Percentiles rank a stretch among this genome's conserved stretches.
These are phyloP conservation scores for Phialophora chinensis DNA, from an alignment of 2,329 filamentous ascomycete genomes.

Conservation along the genomic window DNA sequence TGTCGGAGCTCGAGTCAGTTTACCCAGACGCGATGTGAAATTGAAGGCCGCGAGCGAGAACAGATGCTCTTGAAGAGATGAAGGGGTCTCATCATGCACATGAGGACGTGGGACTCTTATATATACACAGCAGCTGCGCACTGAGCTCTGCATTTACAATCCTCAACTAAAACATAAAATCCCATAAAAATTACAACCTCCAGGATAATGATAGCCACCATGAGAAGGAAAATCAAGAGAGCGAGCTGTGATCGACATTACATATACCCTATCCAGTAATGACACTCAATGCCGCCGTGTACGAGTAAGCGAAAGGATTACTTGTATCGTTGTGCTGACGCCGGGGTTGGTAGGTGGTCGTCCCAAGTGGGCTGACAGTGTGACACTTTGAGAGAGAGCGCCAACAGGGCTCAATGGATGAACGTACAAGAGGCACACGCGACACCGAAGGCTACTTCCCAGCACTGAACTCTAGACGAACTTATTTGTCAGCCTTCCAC, in stretches of 20 bases:
- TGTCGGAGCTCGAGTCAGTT: neutral
- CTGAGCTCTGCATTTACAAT: neutral
- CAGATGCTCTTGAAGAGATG: neutral
- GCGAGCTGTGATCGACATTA: constrained; percentile 21
- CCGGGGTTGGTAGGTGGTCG: neutral
- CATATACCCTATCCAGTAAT: constrained; percentile 10
- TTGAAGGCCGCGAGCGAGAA: neutral
- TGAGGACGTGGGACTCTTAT: neutral
- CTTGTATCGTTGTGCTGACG: neutral
- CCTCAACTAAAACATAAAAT: neutral
- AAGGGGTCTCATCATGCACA: neutral
- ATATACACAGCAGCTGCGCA: neutral
- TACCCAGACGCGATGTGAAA: neutral
- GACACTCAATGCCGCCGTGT: neutral
- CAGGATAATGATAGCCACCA: too few relatives aligned
- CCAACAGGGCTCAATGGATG: neutral
- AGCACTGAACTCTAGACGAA: neutral
- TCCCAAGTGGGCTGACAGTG: too few relatives aligned
- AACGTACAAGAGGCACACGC: neutral
- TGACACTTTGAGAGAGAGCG: neutral
- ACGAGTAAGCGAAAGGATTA: neutral
- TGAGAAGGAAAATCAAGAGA: neutral
- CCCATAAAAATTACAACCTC: too few relatives aligned
- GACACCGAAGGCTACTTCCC: neutral
- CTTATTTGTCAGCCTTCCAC: neutral